Base-by-base conservation (phyloP, 345 rosid genomes). In the Acer campestre region DNA sequence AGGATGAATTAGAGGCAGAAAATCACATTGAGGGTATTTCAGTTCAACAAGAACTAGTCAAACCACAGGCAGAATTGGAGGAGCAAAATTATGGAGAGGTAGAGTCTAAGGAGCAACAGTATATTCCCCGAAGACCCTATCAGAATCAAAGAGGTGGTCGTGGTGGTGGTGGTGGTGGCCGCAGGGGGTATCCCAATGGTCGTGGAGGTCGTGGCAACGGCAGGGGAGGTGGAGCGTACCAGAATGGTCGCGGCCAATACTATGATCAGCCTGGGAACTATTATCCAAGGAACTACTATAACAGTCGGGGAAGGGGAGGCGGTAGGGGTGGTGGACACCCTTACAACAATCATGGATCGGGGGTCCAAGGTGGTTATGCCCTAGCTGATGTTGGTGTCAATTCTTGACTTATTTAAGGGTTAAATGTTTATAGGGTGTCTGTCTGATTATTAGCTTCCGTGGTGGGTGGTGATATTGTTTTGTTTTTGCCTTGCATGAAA, bases 81-180 rank as follows among this genome's bases (percentile, higher is more conserved):
- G 82, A 81, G 46, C 46, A 42, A 70, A 77, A 74, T 72, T 82
- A 86, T 48, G 77, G 71, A 53, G 90, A 86, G 17, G 70, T 65
- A 16, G 91, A 90, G 9, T 23, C 67, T 2, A 85, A 71, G 83
- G 86, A 87, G 68, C 90, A 82, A 76, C 95, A 89, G 72, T 86
- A 82, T 69, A 70, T n/a, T 55, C 87, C 83, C 12, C 90, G 95
- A 46, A 89, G 98, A 68, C 63, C 84, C 70, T 81, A 85, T 78
- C 96, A 85, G 86, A 90, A 88, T 85, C 90, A 90, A 73, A 85
- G 95, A 81, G 93, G 91, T 42, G 90, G 90, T 73, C 86, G 90
- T n/a, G 79, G 93, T 44, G 38, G 38, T 31, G 38, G 38, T 31
- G 38, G 38, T 31, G 38, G 38, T 35, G 38, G 93, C 27, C 86